Conservation (phyloP, 129 eudicot species). For the Escallonia herrerae region DNA sequence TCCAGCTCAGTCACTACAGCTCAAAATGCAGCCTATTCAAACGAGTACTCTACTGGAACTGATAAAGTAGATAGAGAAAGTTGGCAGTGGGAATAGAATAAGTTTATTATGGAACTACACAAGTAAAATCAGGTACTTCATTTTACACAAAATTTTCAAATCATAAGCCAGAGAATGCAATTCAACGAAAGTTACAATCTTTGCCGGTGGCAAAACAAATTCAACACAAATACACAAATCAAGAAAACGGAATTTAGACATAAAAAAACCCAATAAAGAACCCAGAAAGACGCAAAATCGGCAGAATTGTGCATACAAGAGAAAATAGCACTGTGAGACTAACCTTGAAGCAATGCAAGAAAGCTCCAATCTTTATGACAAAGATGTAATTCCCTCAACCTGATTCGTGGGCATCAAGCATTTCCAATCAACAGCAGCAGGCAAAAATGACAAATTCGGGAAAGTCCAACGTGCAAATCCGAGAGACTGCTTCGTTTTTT, state of each 20-base stretch:
- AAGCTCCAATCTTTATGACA: neutral
- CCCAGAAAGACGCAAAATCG: neutral
- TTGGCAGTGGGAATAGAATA: neutral
- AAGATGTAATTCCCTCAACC: neutral
- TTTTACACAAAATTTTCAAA: neutral
- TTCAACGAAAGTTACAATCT: neutral
- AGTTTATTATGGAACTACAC: neutral
- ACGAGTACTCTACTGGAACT: neutral
- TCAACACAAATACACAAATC: slow-evolving; percentile 12
- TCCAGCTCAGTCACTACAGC: neutral
- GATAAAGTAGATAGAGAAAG: neutral
- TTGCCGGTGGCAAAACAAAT: neutral
- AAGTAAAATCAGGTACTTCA: neutral
- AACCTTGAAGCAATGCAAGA: neutral
- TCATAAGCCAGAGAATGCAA: neutral
- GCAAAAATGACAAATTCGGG: neutral
- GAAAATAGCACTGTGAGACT: neutral
- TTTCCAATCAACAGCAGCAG: neutral
- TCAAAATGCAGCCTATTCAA: neutral
- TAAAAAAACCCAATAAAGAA: neutral
- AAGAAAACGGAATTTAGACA: neutral
- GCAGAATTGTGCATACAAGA: neutral
- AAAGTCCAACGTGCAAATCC: neutral
- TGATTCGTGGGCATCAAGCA: neutral
- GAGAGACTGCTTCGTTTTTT: neutral